These are phyloP conservation scores for Polychaeton citri DNA, from an alignment of 2,329 filamentous ascomycete species.

Conservation along the genomic window DNA sequence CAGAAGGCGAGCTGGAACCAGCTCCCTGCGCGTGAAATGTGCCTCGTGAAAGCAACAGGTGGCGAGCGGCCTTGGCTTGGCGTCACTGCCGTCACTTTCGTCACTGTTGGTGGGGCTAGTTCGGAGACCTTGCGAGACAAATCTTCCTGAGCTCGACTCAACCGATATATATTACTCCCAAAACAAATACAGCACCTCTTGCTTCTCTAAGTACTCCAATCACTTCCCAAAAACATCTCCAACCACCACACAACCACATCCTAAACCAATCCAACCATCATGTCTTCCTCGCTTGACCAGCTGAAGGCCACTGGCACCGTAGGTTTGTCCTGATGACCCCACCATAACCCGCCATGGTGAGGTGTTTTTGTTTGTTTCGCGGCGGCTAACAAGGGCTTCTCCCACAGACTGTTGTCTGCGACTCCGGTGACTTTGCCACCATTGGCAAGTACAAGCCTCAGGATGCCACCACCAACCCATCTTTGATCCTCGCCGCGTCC, in stretches of 20 bases:
- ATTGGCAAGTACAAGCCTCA: slow-evolving; percentile 99
- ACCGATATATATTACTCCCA: slow-evolving; percentile 2
- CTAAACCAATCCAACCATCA: slow-evolving; percentile 29
- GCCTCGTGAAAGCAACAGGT: no score
- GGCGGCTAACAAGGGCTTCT: slow-evolving; percentile 7
- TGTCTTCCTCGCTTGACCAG: slow-evolving; percentile 88
- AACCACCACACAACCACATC: no score
- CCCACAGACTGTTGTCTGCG: slow-evolving; percentile 76
- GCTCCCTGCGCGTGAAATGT: no score
- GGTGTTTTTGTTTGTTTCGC: no score
- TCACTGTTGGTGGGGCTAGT: not conserved
- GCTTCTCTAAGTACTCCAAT: no score
- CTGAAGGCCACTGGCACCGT: slow-evolving; percentile 95
- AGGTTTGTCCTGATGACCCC: slow-evolving; percentile 33
- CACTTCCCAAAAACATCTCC: no score
- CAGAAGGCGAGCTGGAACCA: no score
- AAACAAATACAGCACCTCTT: slow-evolving; percentile 1
- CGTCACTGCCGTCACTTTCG: not conserved
- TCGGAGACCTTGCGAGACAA: slow-evolving; percentile 1
- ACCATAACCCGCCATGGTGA: slow-evolving; percentile 1
- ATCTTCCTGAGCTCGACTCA: slow-evolving; percentile 3
- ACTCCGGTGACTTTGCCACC: slow-evolving; percentile 75
- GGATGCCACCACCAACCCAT: slow-evolving; percentile 99
- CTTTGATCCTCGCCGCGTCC: slow-evolving; percentile 91
- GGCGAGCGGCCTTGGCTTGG: no score